Evolutionary conservation across 495 filamentous ascomycete species (phyloP).

Genomic region (Cercophora sp.): DNA sequence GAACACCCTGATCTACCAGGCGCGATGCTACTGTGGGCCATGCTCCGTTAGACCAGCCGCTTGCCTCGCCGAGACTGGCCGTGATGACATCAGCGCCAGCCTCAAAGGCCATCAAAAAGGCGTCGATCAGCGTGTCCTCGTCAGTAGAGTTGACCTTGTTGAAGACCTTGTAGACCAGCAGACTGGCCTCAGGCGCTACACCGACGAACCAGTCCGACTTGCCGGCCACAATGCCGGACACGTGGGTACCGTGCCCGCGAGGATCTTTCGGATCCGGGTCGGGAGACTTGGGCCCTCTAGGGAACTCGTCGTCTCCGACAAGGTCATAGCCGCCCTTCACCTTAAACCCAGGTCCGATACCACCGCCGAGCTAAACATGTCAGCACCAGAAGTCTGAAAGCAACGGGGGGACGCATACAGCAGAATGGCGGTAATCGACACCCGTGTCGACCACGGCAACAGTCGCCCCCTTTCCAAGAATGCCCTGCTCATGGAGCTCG

Average conservation of each 20-base stretch:
- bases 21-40: constrained; percentile 32
- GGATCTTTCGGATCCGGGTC: background rate
- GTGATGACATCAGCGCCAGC: constrained; percentile 42
- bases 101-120: constrained; percentile 38
- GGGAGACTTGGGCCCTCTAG: background rate
- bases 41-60: constrained; percentile 34
- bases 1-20: constrained; percentile 36
- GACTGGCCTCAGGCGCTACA: constrained; percentile 43
- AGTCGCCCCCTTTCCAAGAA: too few species aligned
- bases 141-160: constrained; percentile 21
- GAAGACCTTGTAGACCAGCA: constrained; percentile 42
- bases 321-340: too few species aligned
- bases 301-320: background rate
- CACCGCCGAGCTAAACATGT: too few species aligned
- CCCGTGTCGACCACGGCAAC: too few species aligned
- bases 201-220: constrained; percentile 37
- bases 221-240: constrained; percentile 41
- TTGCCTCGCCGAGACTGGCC: constrained; percentile 32
- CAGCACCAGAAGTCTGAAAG: too few species aligned
- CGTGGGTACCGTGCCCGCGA: constrained; percentile 39
- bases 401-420: too few species aligned
- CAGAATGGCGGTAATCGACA: too few species aligned
- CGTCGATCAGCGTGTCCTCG: constrained; percentile 34
- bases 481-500: too few species aligned
- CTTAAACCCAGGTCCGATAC: too few species aligned